These are phyloP conservation scores for Tuber calosporum DNA, from an alignment of 495 filamentous ascomycete genomes.

Conservation along the genomic window DNA sequence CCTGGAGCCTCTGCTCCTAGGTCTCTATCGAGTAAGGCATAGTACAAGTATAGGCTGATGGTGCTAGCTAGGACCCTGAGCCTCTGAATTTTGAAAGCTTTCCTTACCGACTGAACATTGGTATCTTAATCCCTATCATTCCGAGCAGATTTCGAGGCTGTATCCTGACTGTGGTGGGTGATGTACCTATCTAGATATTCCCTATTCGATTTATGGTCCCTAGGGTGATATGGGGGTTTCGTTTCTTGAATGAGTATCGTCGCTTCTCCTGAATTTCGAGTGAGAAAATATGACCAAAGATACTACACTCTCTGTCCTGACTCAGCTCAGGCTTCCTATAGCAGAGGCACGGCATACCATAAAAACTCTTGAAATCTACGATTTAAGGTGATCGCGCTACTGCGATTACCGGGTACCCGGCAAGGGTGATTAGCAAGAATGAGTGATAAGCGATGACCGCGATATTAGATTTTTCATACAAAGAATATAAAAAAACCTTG, in stretches of 20 bases:
- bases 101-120: neutral
- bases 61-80: neutral
- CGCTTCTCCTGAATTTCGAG: neutral
- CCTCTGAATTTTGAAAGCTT: neutral
- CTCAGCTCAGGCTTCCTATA: neutral
- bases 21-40: neutral
- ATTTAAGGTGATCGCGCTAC: no score
- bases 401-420: no score
- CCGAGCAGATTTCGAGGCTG: neutral
- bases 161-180: neutral
- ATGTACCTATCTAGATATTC: neutral
- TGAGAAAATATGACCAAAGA: neutral
- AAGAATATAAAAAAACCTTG: no score
- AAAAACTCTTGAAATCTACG: no score
- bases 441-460: no score
- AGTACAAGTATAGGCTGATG: neutral
- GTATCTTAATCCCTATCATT: neutral
- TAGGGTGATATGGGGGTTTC: neutral
- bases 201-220: neutral
- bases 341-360: neutral
- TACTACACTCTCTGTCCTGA: neutral
- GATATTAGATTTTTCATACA: no score
- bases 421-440: no score
- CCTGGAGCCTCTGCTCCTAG: neutral
- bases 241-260: neutral